Evolutionary conservation across 495 filamentous ascomycete genomes (phyloP), one percentile per base, ranked within the genome.

Genomic region (Daldinia grandis): DNA sequence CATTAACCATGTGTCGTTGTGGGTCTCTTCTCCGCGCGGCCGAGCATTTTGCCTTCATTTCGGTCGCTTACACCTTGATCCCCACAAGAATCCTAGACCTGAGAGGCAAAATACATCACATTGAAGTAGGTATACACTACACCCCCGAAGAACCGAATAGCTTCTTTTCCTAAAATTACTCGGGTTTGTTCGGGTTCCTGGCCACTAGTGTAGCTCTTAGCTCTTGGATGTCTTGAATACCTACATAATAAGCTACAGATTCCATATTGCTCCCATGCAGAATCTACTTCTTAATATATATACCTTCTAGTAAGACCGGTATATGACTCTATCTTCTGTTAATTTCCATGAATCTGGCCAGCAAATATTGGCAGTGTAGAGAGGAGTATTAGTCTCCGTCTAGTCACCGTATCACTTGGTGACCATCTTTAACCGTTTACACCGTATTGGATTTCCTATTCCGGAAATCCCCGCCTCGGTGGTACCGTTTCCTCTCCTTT

Each of bases 391-490:
- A 14, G 51, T 21, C 53, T 40, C 58, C 66, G 51, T 68, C n/a
- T 38, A 27, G 7, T 12, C 9, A 58, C 54, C 59, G 66, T 69
- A 53, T 53, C 27, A 3, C 25, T 17, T 6, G 14, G 25, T 53
- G 5, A n/a, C 24, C 24, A 30, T 14, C 10, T 27, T 21, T 28
- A 30, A 53, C 49, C 27, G 60, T 55, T 49, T 64, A 24, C 1
- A 56, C 67, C 49, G 67, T 64, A 37, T 69, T 69, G 55, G 55
- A 66, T 71, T 66, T 61, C 68, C 68, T 62, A 62, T 58, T 71
- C 53, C 25, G 62, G 68, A 53, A 71, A 71, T 56, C 53, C 68
- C 68, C 63, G 25, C 58, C 17, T 35, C 35, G 24, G 58, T 24
- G 35, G 58, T 66, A 59, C 42, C 58, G 42, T 58, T 38, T 55